Evolutionary conservation across 1,284 basidiomycete genomes (phyloP).

Genomic region (Heimioporus retisporus): DNA sequence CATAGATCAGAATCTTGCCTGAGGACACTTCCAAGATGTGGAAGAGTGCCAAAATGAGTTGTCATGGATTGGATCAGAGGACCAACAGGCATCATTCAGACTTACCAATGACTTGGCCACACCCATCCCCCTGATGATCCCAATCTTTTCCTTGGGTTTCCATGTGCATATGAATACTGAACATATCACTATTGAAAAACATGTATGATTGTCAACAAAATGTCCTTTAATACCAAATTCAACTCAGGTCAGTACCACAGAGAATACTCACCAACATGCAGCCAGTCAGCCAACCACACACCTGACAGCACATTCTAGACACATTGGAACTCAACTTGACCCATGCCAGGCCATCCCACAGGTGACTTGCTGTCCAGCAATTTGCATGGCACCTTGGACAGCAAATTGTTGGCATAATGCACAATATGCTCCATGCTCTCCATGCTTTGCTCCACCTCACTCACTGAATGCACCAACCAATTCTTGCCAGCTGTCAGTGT

Average conservation of each 20-base stretch:
- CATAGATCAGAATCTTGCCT: conserved; percentile 88
- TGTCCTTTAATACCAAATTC: conserved; percentile 80
- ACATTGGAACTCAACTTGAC: conserved; percentile 82
- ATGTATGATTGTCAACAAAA: conserved; percentile 72
- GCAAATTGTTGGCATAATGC: conserved; percentile 77
- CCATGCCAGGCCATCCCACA: conserved; percentile 80
- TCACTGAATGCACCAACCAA: conserved; percentile 92
- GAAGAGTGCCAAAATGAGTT: conserved; percentile 77
- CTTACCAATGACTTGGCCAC: conserved; percentile 82
- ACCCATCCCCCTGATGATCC: no score
- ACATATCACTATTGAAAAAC: no score
- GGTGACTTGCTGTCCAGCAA: conserved; percentile 72
- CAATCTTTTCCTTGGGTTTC: conserved; percentile 68
- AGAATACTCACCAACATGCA: conserved; percentile 68
- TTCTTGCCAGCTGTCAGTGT: conserved; percentile 56
- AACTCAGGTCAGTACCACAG: conserved; percentile 88
- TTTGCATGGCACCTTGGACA: conserved; percentile 82
- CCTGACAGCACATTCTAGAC: conserved; percentile 18
- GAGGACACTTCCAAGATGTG: conserved; percentile 86
- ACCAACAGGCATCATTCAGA: background rate
- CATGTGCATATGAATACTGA: conserved; percentile 30
- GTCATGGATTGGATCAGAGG: conserved; percentile 5
- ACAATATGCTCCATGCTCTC: conserved; percentile 88
- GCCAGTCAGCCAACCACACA: no score
- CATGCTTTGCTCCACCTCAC: conserved; percentile 95